Base-by-base conservation (phyloP, 495 filamentous ascomycete species). In the Aspergillus affinis region DNA sequence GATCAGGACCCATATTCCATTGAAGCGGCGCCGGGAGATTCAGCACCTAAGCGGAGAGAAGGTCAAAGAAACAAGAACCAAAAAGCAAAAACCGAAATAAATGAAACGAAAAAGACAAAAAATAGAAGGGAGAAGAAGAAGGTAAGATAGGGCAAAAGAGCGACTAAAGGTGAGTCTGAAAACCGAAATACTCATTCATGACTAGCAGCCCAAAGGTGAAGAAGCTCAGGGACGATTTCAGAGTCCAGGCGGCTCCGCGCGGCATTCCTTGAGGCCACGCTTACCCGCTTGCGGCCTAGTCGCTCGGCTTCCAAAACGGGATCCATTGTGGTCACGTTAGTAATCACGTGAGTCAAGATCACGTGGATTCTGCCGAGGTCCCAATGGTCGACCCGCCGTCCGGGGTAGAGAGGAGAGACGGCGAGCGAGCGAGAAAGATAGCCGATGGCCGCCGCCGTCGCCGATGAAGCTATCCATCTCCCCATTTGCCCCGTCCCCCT, bases 1-100 rank as follows among this genome's bases (percentile, higher is more conserved):
- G 88, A 71, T 86, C 86, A 62, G 88, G 86, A 76, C 91, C 89
- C 75, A 86, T 88, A 91, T 93, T 79, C 78, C 77, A 81, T 78
- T 72, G 68, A 75, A 60, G 63, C 54, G 61, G 63, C 63, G 54
- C 63, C 51, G 59, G 56, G 54, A 32, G 23, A 27, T 55, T 18
- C 58, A 72, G 58, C 59, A 54, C 60, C 58, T 60, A 48, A 60
- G 54, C 45, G 45, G n/a, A 61, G 36, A 55, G 41, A 51, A 29
- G 41, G 26, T 50, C 48, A 54, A 41, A 21, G 26, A 51, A 20
- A 60, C 50, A 46, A 62, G 61, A 60, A 51, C n/a, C n/a, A n/a
- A n/a, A n/a, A n/a, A n/a, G 48, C 55, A 57, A 50, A 26, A 27
- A 36, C 71, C 4, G 55, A 60, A 41, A 53, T 20, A 55, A 32